A percentile compares a stretch with the other conserved stretches of the same genome.
Evolutionary conservation across 1,284 basidiomycete species (phyloP).

Genomic region (Cutaneotrichosporon arboriforme): DNA sequence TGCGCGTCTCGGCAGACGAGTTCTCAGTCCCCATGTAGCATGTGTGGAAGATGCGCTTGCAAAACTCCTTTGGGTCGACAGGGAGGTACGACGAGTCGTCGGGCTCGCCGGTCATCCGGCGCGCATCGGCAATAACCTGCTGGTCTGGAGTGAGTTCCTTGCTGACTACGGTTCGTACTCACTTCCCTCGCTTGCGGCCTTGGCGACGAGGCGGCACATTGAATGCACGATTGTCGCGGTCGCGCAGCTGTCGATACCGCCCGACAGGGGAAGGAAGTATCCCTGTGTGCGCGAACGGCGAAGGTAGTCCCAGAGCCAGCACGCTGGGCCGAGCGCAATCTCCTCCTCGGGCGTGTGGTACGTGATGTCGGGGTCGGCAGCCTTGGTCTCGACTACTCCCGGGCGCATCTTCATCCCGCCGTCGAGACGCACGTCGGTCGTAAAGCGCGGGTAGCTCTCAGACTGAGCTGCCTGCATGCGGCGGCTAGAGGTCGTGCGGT

Average conservation of each 20-base stretch:
- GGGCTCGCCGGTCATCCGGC: constrained; percentile 78
- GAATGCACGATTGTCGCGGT: constrained; percentile 92
- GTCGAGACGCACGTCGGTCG: constrained; percentile 68
- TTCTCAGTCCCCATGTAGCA: constrained; percentile 99
- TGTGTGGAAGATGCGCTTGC: constrained; percentile 84
- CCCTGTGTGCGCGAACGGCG: constrained; percentile 88
- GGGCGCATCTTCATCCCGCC: constrained; percentile 55
- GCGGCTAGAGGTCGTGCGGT: constrained; percentile 72
- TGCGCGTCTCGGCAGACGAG: constrained; percentile 78
- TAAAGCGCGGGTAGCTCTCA: constrained; percentile 68
- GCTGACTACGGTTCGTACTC: constrained; percentile 24
- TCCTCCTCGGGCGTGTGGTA: constrained; percentile 93
- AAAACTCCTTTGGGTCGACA: constrained; percentile 77
- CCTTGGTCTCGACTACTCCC: constrained; percentile 58
- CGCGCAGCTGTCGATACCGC: constrained; percentile 97
- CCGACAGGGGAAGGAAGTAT: constrained; percentile 92
- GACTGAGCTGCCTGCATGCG: constrained; percentile 81
- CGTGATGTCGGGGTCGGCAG: constrained; percentile 56
- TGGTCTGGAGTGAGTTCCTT: constrained; percentile 54
- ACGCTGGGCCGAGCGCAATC: constrained; percentile 93
- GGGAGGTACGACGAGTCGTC: constrained; percentile 76
- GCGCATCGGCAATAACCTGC: constrained; percentile 85
- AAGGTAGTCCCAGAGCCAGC: constrained; percentile 99
- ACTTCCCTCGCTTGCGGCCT: constrained; percentile 69
- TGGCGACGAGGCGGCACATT: constrained; percentile 86